These are phyloP conservation scores for Thermomucor indicae-seudaticae DNA, from an alignment of 371 early-diverging fungal species.

Conservation along the genomic window DNA sequence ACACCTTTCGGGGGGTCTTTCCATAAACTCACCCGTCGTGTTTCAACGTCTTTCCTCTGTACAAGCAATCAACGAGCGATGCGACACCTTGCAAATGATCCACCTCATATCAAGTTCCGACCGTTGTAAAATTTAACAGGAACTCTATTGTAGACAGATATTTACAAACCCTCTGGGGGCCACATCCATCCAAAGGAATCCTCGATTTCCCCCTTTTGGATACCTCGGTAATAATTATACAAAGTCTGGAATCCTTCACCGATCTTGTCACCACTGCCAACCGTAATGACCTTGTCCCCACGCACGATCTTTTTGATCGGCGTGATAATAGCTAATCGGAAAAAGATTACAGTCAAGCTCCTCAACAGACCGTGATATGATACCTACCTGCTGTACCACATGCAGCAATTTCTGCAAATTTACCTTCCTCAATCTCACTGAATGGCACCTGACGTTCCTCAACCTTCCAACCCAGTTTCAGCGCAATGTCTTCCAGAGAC, in stretches of 20 bases:
- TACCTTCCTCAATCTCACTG: constrained; percentile 54
- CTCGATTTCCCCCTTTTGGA: constrained; percentile 63
- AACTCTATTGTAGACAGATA: too few relatives aligned
- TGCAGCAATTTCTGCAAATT: constrained; percentile 71
- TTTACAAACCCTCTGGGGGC: constrained; percentile 64
- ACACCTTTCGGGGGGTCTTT: too few relatives aligned
- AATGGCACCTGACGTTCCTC: constrained; percentile 57
- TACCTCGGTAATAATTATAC: constrained; percentile 58
- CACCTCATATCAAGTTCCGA: too few relatives aligned
- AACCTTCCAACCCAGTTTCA: constrained; percentile 62
- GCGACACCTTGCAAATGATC: too few relatives aligned
- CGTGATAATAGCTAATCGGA: constrained; percentile 62
- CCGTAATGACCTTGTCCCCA: constrained; percentile 35
- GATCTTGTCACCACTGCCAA: constrained; percentile 41
- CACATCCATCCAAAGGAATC: constrained; percentile 72
- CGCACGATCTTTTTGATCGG: constrained; percentile 70
- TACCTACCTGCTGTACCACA: constrained; percentile 65
- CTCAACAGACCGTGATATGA: not conserved
- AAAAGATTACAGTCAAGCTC: not conserved
- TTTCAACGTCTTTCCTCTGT: too few relatives aligned
- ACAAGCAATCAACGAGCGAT: too few relatives aligned
- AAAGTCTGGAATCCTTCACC: constrained; percentile 57
- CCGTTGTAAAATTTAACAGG: too few relatives aligned
- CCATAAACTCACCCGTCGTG: too few relatives aligned
- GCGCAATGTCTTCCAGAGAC: constrained; percentile 62